Percentiles rank a stretch among this genome's conserved stretches.
These are phyloP conservation scores for Vaccinium macrocarpon DNA, from an alignment of 148 eudicot species.

Conservation along the genomic window DNA sequence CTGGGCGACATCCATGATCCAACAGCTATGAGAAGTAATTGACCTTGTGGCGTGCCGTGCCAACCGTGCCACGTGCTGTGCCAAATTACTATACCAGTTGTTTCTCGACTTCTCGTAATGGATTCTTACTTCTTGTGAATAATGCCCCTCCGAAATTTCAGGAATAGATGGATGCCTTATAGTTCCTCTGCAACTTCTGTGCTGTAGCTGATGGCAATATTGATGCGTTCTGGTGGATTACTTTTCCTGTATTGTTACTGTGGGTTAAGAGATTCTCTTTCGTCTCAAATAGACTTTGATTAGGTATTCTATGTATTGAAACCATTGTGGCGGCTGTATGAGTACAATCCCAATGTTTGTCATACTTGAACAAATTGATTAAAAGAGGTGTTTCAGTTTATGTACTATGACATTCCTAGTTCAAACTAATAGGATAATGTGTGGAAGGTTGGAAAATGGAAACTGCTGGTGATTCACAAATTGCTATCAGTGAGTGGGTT, in stretches of 20 bases:
- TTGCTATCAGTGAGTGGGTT: background rate
- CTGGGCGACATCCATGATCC: conserved; percentile 72
- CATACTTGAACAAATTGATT: no score
- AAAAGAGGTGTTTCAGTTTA: background rate
- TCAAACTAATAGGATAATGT: background rate
- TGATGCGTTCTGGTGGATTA: background rate
- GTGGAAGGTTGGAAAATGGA: background rate
- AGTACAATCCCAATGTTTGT: background rate
- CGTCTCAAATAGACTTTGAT: background rate
- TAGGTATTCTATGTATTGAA: background rate
- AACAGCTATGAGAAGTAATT: conserved; percentile 71
- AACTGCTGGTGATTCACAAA: background rate
- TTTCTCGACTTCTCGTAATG: background rate
- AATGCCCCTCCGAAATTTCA: conserved; percentile 7
- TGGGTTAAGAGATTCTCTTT: background rate
- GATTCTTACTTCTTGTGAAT: background rate
- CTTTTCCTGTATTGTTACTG: background rate
- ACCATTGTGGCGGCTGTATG: background rate
- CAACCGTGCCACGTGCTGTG: no score
- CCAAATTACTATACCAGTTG: no score
- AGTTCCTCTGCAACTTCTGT: background rate
- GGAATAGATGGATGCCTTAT: conserved; percentile 15
- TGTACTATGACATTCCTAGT: background rate
- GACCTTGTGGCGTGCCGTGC: no score
- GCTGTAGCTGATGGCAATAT: background rate